Percentiles rank a stretch among this genome's conserved stretches.
Evolutionary conservation across 2,329 filamentous ascomycete genomes (phyloP).

Genomic region (Sporothrix humicola): DNA sequence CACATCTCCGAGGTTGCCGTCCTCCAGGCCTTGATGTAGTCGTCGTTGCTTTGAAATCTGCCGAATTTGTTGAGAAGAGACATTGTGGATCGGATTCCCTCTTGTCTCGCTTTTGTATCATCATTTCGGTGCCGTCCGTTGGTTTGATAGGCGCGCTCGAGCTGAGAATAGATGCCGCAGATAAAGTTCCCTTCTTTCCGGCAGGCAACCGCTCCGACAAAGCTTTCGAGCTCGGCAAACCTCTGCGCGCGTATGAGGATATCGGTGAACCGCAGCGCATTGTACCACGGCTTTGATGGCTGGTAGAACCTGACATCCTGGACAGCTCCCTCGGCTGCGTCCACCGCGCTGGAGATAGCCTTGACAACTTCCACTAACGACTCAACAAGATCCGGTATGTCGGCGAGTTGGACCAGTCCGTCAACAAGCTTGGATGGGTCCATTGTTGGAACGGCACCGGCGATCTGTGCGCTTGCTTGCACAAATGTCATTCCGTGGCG

Average conservation of each 20-base stretch:
- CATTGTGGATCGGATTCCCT: too few species aligned
- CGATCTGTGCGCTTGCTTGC: neutral
- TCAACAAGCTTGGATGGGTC: slow-evolving; percentile 12
- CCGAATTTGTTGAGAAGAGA: too few species aligned
- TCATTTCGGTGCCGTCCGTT: too few species aligned
- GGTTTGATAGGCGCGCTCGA: neutral
- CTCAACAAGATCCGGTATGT: neutral
- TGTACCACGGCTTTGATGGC: neutral
- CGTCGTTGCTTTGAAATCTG: too few species aligned
- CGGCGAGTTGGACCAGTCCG: too few species aligned
- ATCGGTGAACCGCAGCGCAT: neutral
- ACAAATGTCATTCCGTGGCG: neutral
- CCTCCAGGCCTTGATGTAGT: too few species aligned
- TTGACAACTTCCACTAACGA: neutral
- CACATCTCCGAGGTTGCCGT: too few species aligned
- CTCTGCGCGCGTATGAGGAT: neutral
- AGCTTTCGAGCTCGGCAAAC: neutral
- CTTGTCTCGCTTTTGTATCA: too few species aligned
- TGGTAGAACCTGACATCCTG: neutral
- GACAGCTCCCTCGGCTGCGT: too few species aligned
- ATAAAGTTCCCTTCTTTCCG: neutral
- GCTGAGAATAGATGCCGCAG: slow-evolving; percentile 5
- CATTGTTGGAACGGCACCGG: neutral
- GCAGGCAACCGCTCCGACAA: neutral
- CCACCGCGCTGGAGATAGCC: neutral